phyloP scores from a whole-genome alignment of 1,284 basidiomycete genomes.

The Trichosporon coremiiforme region DNA sequence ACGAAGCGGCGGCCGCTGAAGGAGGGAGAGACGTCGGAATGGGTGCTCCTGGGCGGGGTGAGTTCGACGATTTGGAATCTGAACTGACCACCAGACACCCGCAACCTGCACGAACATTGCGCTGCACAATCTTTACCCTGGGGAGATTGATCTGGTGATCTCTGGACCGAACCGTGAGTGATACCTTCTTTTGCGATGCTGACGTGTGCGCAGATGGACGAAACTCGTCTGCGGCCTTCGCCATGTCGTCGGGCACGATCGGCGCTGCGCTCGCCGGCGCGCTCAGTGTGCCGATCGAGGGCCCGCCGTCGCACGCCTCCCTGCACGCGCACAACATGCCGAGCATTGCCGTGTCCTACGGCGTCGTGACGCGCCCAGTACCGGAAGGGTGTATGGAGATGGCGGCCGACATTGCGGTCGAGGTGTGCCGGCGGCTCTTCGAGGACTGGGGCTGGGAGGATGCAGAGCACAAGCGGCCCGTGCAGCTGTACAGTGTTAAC shows the following conservation, averaged over 20 bases:
- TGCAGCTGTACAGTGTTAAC: slow-evolving; percentile 54
- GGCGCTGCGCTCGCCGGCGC: slow-evolving; percentile 87
- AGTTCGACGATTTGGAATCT: slow-evolving; percentile 37
- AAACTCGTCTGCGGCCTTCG: slow-evolving; percentile 80
- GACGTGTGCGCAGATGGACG: slow-evolving; percentile 61
- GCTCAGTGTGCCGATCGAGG: slow-evolving; percentile 75
- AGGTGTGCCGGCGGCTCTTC: slow-evolving; percentile 73
- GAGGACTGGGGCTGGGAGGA: slow-evolving; percentile 75
- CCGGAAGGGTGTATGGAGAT: slow-evolving; percentile 65
- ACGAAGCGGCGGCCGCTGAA: slow-evolving; percentile 66
- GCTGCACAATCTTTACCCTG: slow-evolving; percentile 81
- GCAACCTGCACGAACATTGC: slow-evolving; percentile 87
- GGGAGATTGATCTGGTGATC: slow-evolving; percentile 74
- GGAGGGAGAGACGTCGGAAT: slow-evolving; percentile 77
- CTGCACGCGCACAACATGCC: slow-evolving; percentile 48
- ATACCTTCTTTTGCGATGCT: background rate
- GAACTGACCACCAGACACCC: slow-evolving; percentile 65
- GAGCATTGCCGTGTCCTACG: slow-evolving; percentile 84
- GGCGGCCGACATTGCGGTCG: slow-evolving; percentile 68
- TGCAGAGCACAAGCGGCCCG: slow-evolving; percentile 30
- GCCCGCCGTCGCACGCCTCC: slow-evolving; percentile 62
- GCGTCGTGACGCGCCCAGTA: slow-evolving; percentile 72
- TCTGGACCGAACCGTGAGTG: slow-evolving; percentile 58
- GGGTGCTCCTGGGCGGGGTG: slow-evolving; percentile 84
- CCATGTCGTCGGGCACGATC: slow-evolving; percentile 84